A percentile compares a stretch with the other conserved stretches of the same genome.
Conservation (phyloP, 805 yeast genomes). For the Hanseniaspora clermontiae region DNA sequence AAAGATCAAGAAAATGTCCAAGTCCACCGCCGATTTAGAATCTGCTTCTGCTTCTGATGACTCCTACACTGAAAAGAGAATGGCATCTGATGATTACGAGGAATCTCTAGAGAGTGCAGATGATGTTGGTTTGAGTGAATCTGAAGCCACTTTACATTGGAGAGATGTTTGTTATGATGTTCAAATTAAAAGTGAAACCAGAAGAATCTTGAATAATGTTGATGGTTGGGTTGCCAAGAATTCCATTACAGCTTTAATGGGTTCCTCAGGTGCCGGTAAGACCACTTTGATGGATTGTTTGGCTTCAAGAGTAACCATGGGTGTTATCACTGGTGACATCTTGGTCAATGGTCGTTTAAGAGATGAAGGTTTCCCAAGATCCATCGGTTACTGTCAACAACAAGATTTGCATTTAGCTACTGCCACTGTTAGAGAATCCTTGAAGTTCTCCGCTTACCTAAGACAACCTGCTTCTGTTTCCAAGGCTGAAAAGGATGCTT, state of each 20-base stretch:
- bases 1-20: conserved; percentile 32
- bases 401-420: conserved; percentile 58
- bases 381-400: conserved; percentile 65
- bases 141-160: conserved; percentile 60
- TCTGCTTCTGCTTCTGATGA: conserved; percentile 2
- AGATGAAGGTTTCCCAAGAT: conserved; percentile 47
- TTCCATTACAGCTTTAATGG: conserved; percentile 66
- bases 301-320: conserved; percentile 57
- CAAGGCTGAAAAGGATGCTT: conserved; percentile 43
- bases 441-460: conserved; percentile 51
- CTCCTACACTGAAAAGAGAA: conserved; percentile 9
- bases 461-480: conserved; percentile 49
- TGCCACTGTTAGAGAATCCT: conserved; percentile 61
- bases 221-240: conserved; percentile 82
- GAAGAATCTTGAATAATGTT: conserved; percentile 50
- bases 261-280: conserved; percentile 74
- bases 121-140: conserved; percentile 25
- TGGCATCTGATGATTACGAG: conserved; percentile 4
- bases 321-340: conserved; percentile 57
- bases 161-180: conserved; percentile 60
- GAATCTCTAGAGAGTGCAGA: conserved; percentile 15
- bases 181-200: conserved; percentile 45
- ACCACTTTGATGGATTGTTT: conserved; percentile 60
- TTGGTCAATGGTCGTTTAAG: conserved; percentile 51
- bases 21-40: conserved; percentile 8